Percentiles rank a stretch among this genome's conserved stretches.
Conservation (phyloP, 768 basidiomycete genomes). For the Collybia nuda region DNA sequence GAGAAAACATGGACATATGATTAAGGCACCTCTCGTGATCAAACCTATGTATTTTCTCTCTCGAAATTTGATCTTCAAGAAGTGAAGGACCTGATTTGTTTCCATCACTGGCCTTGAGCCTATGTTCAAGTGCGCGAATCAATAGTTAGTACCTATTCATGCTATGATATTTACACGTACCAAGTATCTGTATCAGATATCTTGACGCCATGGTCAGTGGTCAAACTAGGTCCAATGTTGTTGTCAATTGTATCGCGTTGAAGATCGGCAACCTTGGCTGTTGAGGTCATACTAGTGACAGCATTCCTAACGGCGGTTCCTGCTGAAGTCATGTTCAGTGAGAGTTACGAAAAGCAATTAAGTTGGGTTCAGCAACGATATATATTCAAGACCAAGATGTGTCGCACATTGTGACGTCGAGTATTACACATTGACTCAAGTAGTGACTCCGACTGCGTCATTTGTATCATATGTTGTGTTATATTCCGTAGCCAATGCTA, state of each 20-base stretch:
- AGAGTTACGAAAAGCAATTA: no score
- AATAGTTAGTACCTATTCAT: no score
- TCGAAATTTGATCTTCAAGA: constrained; percentile 75
- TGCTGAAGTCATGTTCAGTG: constrained; percentile 2
- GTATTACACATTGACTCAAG: no score
- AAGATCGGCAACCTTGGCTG: constrained; percentile 34
- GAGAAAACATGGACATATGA: no score
- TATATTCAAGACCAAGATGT: no score
- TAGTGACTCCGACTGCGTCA: no score
- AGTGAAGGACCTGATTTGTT: constrained; percentile 59
- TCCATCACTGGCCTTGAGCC: constrained; percentile 54
- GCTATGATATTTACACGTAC: constrained; percentile 27
- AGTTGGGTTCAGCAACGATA: no score
- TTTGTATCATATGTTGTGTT: no score
- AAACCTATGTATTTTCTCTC: constrained; percentile 77
- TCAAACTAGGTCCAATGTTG: constrained; percentile 29
- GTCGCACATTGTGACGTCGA: no score
- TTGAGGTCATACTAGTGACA: constrained; percentile 22
- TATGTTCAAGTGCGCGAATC: no score
- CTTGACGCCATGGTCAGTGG: constrained; percentile 63
- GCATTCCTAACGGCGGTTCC: constrained; percentile 15
- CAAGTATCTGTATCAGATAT: constrained; percentile 67
- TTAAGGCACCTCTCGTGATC: constrained; percentile 67
- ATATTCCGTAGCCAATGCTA: no score
- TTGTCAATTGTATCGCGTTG: constrained; percentile 30